Evolutionary conservation across 139 green algal species (phyloP).

Genomic region (Coelastrella sp.): DNA sequence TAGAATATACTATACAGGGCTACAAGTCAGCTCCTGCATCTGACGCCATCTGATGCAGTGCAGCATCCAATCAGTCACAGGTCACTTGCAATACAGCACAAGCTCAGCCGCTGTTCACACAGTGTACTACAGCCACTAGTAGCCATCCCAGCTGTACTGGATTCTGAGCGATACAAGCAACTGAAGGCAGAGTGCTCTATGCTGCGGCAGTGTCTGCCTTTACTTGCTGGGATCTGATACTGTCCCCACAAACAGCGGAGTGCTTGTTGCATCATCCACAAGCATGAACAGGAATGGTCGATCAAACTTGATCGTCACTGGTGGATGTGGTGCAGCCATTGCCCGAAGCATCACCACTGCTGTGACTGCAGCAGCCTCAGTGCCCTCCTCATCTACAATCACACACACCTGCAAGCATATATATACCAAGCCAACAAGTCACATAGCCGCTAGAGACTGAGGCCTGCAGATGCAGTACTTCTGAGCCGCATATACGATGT

Average conservation of each 20-base stretch:
- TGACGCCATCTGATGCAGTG: neutral
- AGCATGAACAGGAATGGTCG: conserved; percentile 48
- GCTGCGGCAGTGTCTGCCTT: no score
- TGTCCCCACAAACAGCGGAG: conserved; percentile 25
- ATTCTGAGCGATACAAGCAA: no score
- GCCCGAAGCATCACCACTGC: conserved; percentile 39
- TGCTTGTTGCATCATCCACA: conserved; percentile 42
- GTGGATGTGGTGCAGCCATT: neutral
- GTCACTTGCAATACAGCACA: no score
- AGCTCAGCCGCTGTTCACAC: no score
- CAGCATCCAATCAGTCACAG: neutral
- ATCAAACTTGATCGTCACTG: conserved; percentile 1
- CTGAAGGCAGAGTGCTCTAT: no score
- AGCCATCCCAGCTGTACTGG: no score
- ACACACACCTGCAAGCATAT: conserved; percentile 47
- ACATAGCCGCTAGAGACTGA: no score
- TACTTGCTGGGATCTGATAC: conserved; percentile 31
- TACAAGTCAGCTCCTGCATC: neutral
- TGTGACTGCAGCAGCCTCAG: conserved; percentile 48
- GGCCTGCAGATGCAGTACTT: no score
- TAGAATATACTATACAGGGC: no score
- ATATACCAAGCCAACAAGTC: no score
- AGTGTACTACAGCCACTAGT: no score
- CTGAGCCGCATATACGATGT: no score
- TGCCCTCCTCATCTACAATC: conserved; percentile 44